Evolutionary conservation across 2,329 filamentous ascomycete species (phyloP), one percentile per base, ranked within the genome.

Genomic region (Aspergillus oerlinghausenensis): DNA sequence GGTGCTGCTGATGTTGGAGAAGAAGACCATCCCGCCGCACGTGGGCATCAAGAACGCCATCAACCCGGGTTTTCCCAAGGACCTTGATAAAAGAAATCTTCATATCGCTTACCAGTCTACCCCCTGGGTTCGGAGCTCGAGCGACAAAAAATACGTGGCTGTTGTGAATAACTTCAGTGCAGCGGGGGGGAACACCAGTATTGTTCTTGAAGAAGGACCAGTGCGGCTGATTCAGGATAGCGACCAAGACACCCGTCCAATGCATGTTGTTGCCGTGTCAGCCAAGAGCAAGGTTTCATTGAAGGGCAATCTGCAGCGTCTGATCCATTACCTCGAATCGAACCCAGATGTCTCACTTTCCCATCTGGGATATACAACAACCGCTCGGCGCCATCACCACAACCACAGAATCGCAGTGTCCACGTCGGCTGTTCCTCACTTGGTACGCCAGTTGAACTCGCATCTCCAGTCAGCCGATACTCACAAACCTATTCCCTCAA

Each of bases 1-100:
- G 70, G 82, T 86, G 0, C 70, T 89, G 3, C 66, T 88, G 64
- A 88, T 88, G 84, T 69, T 87, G 48, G 78, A 85, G 69, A 82
- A 88, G 64, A 81, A 80, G 52, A 69, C 73, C 3, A 88, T 89
- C 35, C 85, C 85, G 0, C 85, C 83, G 0, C 87, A 90, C 60
- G 77, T 83, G 6, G 87, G 87, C 6, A 88, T 90, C 73, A 88
- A 89, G 52, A 70, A 61, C 23, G 51, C 60, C 9, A 63, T 74
- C 11, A 75, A 74, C 58, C 68, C 65, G n/a, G 64, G 55, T 1
- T 69, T 72, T 45, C 68, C 71, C 25, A 25, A 25, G 5, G 65
- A 69, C 49, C 58, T 74, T 5, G 65, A 65, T n/a, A 58, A 66
- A 26, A 61, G 65, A 14, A 63, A 65, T 54, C 61, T 73, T 4